These are phyloP conservation scores for Penicillium sp. DNA, from an alignment of 2,329 filamentous ascomycete species.

Conservation along the genomic window DNA sequence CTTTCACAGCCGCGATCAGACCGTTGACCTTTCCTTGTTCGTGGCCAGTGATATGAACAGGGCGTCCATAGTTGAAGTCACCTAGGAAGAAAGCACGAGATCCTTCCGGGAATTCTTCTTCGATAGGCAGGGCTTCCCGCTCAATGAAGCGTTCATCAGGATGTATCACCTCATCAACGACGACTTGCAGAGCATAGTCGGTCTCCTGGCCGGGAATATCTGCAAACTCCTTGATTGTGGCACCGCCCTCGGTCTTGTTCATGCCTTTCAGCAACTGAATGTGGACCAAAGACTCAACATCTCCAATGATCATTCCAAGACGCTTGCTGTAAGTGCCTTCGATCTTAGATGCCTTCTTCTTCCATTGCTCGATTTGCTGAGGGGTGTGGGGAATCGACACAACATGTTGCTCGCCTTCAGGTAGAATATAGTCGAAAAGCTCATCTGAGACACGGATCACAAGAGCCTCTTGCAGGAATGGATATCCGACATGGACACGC, in stretches of 20 bases:
- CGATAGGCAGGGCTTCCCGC: conserved; percentile 80
- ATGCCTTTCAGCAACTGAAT: conserved; percentile 94
- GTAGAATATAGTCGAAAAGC: conserved; percentile 82
- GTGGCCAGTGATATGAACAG: conserved; percentile 80
- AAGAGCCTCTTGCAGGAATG: conserved; percentile 92
- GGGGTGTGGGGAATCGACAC: conserved; percentile 72
- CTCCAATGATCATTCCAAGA: conserved; percentile 82
- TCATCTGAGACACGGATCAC: conserved; percentile 89
- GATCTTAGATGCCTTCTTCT: conserved; percentile 79
- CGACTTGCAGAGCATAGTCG: conserved; percentile 86
- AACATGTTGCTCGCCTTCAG: conserved; percentile 67
- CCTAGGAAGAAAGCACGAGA: conserved; percentile 91
- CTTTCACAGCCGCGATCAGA: conserved; percentile 72
- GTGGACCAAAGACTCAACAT: conserved; percentile 85
- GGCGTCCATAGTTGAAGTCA: conserved; percentile 88
- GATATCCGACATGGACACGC: conserved; percentile 88
- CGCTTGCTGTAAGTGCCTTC: conserved; percentile 90
- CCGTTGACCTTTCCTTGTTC: conserved; percentile 75
- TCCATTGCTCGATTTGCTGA: conserved; percentile 79
- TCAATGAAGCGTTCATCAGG: conserved; percentile 94
- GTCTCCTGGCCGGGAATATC: conserved; percentile 82
- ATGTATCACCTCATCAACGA: conserved; percentile 88
- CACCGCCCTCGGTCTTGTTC: conserved; percentile 85
- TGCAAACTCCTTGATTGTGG: conserved; percentile 90
- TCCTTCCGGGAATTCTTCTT: conserved; percentile 85